phyloP scores from a whole-genome alignment of 73 alveolate species.

The Symbiodinium pilosum region DNA sequence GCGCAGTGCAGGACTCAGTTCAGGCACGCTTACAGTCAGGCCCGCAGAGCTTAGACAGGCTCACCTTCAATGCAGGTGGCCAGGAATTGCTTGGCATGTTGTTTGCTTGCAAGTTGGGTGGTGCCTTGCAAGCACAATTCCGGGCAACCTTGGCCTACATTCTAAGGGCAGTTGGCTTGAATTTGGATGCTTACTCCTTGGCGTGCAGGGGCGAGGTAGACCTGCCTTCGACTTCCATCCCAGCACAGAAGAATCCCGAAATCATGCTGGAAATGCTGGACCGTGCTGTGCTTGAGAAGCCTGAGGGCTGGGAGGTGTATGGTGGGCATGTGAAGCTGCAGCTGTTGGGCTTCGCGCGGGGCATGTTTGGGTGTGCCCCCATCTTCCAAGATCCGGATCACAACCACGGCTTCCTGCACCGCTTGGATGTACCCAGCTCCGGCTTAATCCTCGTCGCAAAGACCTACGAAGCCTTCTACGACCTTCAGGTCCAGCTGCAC shows the following conservation, averaged over 20 bases:
- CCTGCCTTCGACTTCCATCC: neutral
- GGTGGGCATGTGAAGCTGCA: conserved; percentile 27
- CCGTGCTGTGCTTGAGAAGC: conserved; percentile 41
- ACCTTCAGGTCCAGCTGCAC: conserved; percentile 52
- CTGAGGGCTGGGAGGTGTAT: conserved; percentile 61
- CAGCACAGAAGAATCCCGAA: neutral
- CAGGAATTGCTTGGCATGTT: conserved; percentile 45
- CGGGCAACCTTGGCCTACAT: neutral
- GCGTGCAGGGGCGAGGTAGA: neutral
- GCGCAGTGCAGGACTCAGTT: conserved; percentile 1
- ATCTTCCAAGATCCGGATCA: conserved; percentile 49
- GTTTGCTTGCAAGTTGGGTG: conserved; percentile 28
- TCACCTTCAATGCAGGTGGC: neutral
- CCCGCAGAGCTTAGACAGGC: neutral
- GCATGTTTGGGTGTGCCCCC: neutral
- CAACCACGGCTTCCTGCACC: conserved; percentile 53
- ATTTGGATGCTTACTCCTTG: neutral
- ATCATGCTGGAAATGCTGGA: neutral
- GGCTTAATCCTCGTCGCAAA: conserved; percentile 50
- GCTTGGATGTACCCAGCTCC: conserved; percentile 74
- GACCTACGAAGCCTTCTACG: conserved; percentile 70
- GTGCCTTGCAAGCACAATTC: conserved; percentile 8
- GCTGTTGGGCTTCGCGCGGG: conserved; percentile 21
- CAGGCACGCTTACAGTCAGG: neutral
- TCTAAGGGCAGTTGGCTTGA: neutral